phyloP scores from a whole-genome alignment of 2,329 filamentous ascomycete genomes.

The Aspergillus udagawae region DNA sequence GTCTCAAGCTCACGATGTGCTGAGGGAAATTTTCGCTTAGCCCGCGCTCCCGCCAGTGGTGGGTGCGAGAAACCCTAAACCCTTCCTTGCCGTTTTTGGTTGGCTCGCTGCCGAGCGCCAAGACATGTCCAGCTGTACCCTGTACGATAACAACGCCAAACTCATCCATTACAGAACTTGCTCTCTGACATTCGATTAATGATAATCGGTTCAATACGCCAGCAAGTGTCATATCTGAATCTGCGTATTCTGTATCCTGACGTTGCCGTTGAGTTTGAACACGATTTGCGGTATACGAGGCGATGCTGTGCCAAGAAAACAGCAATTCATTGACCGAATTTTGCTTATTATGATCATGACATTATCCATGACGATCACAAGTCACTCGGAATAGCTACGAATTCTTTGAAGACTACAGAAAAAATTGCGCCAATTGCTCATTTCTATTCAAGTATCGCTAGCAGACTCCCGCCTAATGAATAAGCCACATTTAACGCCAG shows the following conservation, averaged over 20 bases:
- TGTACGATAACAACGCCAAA: background rate
- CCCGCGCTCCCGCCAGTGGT: conserved; percentile 20
- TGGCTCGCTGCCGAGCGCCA: conserved; percentile 4
- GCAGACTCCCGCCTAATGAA: background rate
- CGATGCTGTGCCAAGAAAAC: background rate
- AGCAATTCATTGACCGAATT: background rate
- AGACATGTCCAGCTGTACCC: background rate
- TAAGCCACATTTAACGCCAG: background rate
- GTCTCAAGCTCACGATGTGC: conserved; percentile 22
- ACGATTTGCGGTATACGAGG: background rate
- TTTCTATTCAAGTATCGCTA: background rate
- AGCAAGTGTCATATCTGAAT: background rate
- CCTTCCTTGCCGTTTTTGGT: conserved; percentile 25
- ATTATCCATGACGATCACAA: no score
- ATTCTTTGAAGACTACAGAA: background rate
- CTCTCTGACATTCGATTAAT: background rate
- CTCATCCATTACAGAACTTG: background rate
- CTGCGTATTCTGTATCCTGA: background rate
- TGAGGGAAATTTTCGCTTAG: conserved; percentile 45
- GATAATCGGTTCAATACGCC: background rate
- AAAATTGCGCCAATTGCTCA: background rate
- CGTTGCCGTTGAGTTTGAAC: background rate
- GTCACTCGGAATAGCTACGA: background rate
- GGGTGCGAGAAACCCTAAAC: conserved; percentile 33
- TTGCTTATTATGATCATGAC: no score